Percentiles rank a stretch among this genome's conserved stretches.
Conservation (phyloP, 768 basidiomycete species). For the Hebeloma cylindrosporum region DNA sequence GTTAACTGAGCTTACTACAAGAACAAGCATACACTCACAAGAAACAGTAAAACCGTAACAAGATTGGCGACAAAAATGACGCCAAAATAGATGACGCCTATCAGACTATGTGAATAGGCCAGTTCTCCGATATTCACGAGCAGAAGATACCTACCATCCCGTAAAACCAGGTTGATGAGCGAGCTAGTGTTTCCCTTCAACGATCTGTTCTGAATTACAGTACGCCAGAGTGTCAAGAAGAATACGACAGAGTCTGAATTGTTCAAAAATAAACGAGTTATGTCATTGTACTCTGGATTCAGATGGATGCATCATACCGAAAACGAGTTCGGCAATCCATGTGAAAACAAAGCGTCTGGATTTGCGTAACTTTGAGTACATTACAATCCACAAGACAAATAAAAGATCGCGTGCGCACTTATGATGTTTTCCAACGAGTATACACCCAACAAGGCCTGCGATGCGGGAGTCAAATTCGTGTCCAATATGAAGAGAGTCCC, state of each 20-base stretch:
- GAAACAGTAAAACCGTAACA: slow-evolving; percentile 31
- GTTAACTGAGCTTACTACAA: not conserved
- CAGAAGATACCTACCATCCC: slow-evolving; percentile 29
- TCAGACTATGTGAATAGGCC: not conserved
- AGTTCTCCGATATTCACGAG: not conserved
- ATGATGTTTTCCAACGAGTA: slow-evolving; percentile 31
- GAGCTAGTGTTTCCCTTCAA: slow-evolving; percentile 16
- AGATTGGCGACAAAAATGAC: slow-evolving; percentile 35
- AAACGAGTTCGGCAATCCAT: slow-evolving; percentile 38
- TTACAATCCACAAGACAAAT: not conserved
- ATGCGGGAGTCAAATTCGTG: not conserved
- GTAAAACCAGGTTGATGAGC: slow-evolving; percentile 30
- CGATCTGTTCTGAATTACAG: slow-evolving; percentile 18
- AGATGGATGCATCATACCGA: slow-evolving; percentile 22
- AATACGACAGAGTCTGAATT: slow-evolving; percentile 31
- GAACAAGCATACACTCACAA: slow-evolving; percentile 22
- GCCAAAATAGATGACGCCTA: slow-evolving; percentile 36
- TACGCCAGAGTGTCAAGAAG: slow-evolving; percentile 30
- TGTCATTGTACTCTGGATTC: too few relatives aligned
- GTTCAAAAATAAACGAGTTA: not conserved
- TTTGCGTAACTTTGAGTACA: not conserved
- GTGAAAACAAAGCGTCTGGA: slow-evolving; percentile 34
- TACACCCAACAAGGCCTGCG: slow-evolving; percentile 35
- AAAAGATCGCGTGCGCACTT: slow-evolving; percentile 26
- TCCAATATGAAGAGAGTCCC: not conserved